A percentile compares a stretch with the other conserved stretches of the same genome.
phyloP scores from a whole-genome alignment of 805 yeast genomes.

The Metschnikowia gruessii region DNA sequence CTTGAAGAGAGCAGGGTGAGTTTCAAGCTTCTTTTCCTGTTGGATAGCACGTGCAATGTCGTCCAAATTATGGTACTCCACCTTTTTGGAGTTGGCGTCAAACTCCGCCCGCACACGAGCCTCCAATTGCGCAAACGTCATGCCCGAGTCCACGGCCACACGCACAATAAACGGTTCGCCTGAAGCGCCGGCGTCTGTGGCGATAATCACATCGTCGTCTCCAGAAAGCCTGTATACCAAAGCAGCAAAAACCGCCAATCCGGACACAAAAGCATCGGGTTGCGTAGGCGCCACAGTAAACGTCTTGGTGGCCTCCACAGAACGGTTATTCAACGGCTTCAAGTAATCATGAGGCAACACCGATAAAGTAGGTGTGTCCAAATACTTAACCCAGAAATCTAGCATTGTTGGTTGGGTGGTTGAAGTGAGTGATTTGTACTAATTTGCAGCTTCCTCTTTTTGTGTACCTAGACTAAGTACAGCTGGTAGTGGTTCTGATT shows the following conservation, averaged over 20 bases:
- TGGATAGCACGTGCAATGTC: conserved; percentile 55
- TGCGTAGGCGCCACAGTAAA: conserved; percentile 22
- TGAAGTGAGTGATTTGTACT: too few relatives aligned
- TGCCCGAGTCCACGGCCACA: conserved; percentile 52
- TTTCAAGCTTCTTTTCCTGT: conserved; percentile 47
- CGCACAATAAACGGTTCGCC: conserved; percentile 59
- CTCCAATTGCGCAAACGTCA: conserved; percentile 53
- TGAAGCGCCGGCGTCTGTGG: conserved; percentile 49
- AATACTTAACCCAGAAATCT: conserved; percentile 56
- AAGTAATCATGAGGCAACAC: conserved; percentile 86
- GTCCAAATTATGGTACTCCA: conserved; percentile 46
- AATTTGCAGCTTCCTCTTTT: too few relatives aligned
- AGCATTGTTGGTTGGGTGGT: conserved; percentile 7
- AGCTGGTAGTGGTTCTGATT: too few relatives aligned
- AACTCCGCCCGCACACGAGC: conserved; percentile 44
- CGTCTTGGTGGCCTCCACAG: conserved; percentile 57
- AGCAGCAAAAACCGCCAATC: conserved; percentile 65
- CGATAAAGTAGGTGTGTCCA: conserved; percentile 81
- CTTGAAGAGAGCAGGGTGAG: conserved; percentile 62
- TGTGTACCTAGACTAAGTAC: too few relatives aligned
- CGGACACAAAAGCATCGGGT: conserved; percentile 42
- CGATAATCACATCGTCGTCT: conserved; percentile 89
- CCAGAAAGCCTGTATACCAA: conserved; percentile 82
- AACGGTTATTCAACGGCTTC: conserved; percentile 66
- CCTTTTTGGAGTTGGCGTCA: conserved; percentile 31